Base-by-base conservation (phyloP, 108 stramenopile species). In the Skeletonema costatum region DNA sequence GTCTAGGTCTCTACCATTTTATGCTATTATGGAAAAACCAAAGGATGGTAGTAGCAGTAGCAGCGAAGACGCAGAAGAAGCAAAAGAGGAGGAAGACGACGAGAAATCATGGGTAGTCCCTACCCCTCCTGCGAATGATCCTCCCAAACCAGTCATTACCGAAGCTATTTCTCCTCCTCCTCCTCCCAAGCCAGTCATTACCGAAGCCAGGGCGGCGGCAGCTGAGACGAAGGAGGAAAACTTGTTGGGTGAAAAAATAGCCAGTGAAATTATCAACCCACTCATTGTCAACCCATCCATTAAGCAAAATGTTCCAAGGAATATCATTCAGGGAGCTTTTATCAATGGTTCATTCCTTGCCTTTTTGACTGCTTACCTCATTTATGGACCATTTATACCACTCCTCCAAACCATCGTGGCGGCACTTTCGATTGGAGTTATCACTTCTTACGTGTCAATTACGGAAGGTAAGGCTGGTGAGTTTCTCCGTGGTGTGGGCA, bases 261-360 rank as follows among this genome's bases (percentile, higher is more conserved):
- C 69, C 32, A 73, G n/a, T 21, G 60, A 71, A 72, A 63, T 73
- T 61, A 70, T 78, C 60, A 51, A 68, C 44, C 42, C 36, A 17
- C 73, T 78, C 9, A 19, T 83, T n/a, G 66, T 80, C 51, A 50
- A 76, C 31, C 78, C 81, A 12, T 68, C 85, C 33, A 84, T 92
- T 36, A 76, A 84, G 77, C 66, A 86, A 38, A 83, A 84, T 46
- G 88, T 90, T 19, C 81, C 89, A 21, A 64, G 62, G 10, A 75
- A 81, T 42, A 64, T 73, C 17, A 90, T 93, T 75, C 80, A 85
- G 51, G 92, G 92, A 13, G 88, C 92, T 13, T 83, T 79, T 30
- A 35, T 89, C n/a, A 35, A 77, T 17, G 89, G 82, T 38, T 81
- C 88, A 44, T 61, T 75, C 48, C 36, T 90, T 38, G 66, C 78